A percentile compares a stretch with the other conserved stretches of the same genome.
phyloP scores from a whole-genome alignment of 225 moss, liverwort and hornwort genomes.

The Neckera pumila region DNA sequence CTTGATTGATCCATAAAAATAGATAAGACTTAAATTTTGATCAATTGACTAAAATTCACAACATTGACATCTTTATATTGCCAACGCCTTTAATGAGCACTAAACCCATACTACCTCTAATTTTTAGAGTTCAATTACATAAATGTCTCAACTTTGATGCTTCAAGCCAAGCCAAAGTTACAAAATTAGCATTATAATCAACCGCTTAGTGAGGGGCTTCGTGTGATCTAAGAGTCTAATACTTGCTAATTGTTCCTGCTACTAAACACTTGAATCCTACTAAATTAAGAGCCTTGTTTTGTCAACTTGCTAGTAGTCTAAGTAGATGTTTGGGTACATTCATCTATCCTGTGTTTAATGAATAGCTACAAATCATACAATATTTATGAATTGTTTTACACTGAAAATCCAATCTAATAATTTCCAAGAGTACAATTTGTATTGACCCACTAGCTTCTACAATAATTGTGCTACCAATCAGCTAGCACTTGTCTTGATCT shows the following conservation, averaged over 20 bases:
- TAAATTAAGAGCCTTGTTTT: no score
- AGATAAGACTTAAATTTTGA: not conserved
- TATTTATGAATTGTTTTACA: not conserved
- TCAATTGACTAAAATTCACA: not conserved
- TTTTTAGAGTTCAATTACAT: no score
- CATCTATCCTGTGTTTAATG: not conserved
- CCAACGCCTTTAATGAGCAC: rapidly evolving
- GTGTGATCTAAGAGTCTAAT: not conserved
- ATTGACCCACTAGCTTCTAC: no score
- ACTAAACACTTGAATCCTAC: not conserved
- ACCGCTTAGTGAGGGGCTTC: not conserved
- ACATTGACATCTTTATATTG: not conserved
- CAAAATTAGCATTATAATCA: not conserved
- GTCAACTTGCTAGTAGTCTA: not conserved
- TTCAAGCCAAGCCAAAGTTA: not conserved
- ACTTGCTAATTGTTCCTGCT: not conserved
- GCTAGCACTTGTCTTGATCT: not conserved
- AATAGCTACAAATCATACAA: not conserved
- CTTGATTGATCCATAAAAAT: no score
- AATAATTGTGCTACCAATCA: not conserved
- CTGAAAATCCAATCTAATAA: no score
- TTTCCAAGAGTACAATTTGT: not conserved
- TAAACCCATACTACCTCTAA: not conserved
- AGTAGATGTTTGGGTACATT: not conserved
- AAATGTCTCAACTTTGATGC: not conserved